These are phyloP conservation scores for Lasiosphaeria hispida DNA, from an alignment of 495 filamentous ascomycete genomes.

Conservation along the genomic window DNA sequence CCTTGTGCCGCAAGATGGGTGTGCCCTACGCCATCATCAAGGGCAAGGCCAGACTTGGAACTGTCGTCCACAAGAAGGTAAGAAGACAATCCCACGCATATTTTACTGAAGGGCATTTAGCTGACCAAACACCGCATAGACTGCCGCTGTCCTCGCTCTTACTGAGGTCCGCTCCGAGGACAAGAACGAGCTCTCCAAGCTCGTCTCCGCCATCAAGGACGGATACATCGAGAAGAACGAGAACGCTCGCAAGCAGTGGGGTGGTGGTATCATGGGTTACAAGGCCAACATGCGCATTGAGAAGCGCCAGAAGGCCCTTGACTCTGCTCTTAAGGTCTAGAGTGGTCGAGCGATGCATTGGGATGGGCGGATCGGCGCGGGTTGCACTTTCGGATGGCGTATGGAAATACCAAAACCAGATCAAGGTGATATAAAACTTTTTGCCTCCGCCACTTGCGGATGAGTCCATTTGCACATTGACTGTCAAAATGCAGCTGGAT, in stretches of 20 bases:
- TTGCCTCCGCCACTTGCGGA: constrained; percentile 31
- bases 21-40: constrained; percentile 98
- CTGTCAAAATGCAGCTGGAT: neutral
- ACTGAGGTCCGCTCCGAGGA: constrained; percentile 97
- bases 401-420: constrained; percentile 41
- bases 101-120: neutral
- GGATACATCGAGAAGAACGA: constrained; percentile 96
- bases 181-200: constrained; percentile 95
- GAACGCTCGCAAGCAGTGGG: constrained; percentile 91
- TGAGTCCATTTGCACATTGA: constrained; percentile 19
- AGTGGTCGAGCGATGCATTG: constrained; percentile 19
- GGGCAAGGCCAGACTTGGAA: constrained; percentile 98
- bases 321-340: constrained; percentile 94
- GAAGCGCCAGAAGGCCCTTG: constrained; percentile 95
- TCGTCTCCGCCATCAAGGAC: constrained; percentile 95
- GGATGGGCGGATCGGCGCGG: constrained; percentile 23
- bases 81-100: neutral
- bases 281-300: constrained; percentile 91
- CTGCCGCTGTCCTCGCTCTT: constrained; percentile 90
- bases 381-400: constrained; percentile 38
- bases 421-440: constrained; percentile 35
- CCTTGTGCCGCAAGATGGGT: constrained; percentile 99
- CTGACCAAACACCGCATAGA: constrained; percentile 53
- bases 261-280: constrained; percentile 98
- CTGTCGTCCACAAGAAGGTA: constrained; percentile 99